Evolutionary conservation across 2,329 filamentous ascomycete species (phyloP), one percentile per base, ranked within the genome.

Genomic region (Calonectria fujianensis): DNA sequence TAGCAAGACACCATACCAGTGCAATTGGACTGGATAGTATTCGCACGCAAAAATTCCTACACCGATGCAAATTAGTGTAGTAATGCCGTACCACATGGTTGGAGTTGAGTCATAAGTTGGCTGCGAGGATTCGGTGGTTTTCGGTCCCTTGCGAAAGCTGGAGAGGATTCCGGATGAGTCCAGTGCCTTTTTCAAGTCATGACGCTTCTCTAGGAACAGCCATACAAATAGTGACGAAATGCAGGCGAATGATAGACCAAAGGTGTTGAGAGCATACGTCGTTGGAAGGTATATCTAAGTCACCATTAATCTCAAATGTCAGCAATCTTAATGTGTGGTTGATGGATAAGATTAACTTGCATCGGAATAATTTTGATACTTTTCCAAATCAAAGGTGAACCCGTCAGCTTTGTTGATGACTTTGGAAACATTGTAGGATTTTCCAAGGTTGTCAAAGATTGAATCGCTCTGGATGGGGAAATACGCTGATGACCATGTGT

Each of bases 341-440:
- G n/a, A 16, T 14, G n/a, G 51, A 27, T 11, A 27, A 24, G 5
- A 16, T 37, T 1, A 3, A 52, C 79, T 70, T 64, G 89, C 85
- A 9, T 88, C 87, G 3, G 90, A 91, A 75, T 91, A 91, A 1
- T 81, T 82, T 11, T 84, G 79, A 76, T 91, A 91, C n/a, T 88
- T 87, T 20, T 84, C 82, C 37, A 84, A 79, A 74, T 91, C 85
- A 24, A 91, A 86, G 0, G 82, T 83, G 39, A 82, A 84, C 41
- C 85, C 83, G 0, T 82, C 70, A 11, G 86, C 85, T 29, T 85
- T 85, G 29, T 86, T 84, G 73, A 91, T 86, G 18, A 91, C 89
- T 2, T 82, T 83, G 0, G 85, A 83, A 0, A 88, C 87, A 51
- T 91, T 86, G 76, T 91, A 91, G 0, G 83, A 73, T 5, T 84